Evolutionary conservation across 176 grass and related monocot species (phyloP).

Genomic region (Otatea glauca): DNA sequence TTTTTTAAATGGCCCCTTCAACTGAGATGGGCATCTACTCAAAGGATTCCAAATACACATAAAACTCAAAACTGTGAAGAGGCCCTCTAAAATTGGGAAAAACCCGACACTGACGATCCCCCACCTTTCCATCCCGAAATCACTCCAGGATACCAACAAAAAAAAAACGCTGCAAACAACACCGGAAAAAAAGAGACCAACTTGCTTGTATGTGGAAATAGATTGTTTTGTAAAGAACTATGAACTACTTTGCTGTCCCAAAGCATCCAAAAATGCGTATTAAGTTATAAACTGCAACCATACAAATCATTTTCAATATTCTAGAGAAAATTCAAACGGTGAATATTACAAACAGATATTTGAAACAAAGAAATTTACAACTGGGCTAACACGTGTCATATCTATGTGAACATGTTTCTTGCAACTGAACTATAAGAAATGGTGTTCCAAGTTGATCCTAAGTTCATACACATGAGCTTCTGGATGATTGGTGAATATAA

Average conservation of each 20-base stretch:
- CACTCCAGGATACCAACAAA: constrained; percentile 17
- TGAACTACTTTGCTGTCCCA: constrained; percentile 1
- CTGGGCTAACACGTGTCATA: neutral
- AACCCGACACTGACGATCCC: neutral
- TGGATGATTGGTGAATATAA: neutral
- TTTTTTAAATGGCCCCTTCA: neutral
- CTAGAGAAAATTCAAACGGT: neutral
- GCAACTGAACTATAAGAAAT: neutral
- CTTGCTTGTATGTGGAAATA: constrained; percentile 32
- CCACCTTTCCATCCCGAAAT: neutral
- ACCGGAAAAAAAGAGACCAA: neutral
- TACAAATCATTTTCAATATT: neutral
- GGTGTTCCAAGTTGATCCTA: neutral
- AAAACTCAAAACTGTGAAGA: neutral
- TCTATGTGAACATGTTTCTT: neutral
- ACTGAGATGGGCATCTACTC: constrained; percentile 13
- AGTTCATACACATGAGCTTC: neutral
- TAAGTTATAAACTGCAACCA: neutral
- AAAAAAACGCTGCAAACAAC: constrained; percentile 15
- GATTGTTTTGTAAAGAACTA: constrained; percentile 1
- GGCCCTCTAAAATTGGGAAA: neutral
- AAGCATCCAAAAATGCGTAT: constrained; percentile 5
- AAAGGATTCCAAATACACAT: neutral
- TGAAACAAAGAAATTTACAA: neutral
- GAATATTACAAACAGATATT: neutral